Evolutionary conservation across 169 alveolate genomes (phyloP).

Genomic region (Eimeria maxima): DNA sequence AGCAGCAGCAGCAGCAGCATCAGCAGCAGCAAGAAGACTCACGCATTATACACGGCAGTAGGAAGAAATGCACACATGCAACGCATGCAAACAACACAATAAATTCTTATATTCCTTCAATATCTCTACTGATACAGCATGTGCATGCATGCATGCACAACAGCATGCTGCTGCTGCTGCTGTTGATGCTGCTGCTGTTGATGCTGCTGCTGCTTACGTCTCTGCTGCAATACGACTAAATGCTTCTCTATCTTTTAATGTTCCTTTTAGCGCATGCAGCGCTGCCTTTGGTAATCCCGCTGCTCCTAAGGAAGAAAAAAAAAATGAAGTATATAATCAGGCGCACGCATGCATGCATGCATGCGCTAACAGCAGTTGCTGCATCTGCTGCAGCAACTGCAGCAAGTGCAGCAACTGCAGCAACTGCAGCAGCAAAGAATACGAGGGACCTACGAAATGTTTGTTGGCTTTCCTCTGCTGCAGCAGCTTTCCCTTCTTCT

Average conservation of each 20-base stretch:
- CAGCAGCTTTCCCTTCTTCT: neutral
- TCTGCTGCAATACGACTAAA: constrained; percentile 9
- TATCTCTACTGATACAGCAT: too few relatives aligned
- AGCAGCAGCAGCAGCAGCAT: too few relatives aligned
- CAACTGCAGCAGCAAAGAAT: constrained; percentile 15
- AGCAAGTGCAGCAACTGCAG: neutral
- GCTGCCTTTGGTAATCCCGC: neutral
- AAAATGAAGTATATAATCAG: too few relatives aligned
- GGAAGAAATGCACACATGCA: too few relatives aligned
- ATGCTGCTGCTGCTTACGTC: neutral
- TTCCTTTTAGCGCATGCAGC: neutral
- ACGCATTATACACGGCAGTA: too few relatives aligned
- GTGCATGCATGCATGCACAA: too few relatives aligned
- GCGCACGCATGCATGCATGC: neutral
- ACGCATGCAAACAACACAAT: too few relatives aligned
- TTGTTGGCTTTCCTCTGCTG: neutral
- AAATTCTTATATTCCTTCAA: too few relatives aligned
- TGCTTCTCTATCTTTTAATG: constrained; percentile 3
- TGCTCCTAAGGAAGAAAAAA: neutral
- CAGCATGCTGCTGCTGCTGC: too few relatives aligned
- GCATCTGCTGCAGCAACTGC: neutral
- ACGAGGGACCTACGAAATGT: neutral
- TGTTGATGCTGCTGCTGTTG: too few relatives aligned
- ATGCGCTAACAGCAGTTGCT: neutral
- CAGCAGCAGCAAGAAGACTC: too few relatives aligned